Percentiles rank a stretch among this genome's conserved stretches.
phyloP scores from a whole-genome alignment of 1,139 yeast genomes.

The Saccharomyces pastorianus region DNA sequence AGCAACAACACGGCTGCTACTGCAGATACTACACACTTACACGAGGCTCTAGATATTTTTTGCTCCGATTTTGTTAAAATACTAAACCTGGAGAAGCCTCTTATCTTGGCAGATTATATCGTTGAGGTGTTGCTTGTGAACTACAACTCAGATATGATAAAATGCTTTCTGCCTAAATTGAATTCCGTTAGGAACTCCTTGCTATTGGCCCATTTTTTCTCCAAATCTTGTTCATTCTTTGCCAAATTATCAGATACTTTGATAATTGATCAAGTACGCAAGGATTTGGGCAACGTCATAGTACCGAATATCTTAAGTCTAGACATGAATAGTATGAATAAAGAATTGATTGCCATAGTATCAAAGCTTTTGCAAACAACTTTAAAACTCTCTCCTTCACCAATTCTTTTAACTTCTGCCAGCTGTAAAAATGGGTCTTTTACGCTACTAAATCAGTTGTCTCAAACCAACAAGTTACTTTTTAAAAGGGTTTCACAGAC shows the following conservation, averaged over 20 bases:
- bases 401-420: conserved; percentile 14
- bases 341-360: conserved; percentile 22
- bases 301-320: conserved; percentile 21
- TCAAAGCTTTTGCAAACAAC: conserved; percentile 24
- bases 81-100: conserved; percentile 16
- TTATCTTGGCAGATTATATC: conserved; percentile 27
- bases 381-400: conserved; percentile 13
- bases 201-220: conserved; percentile 24
- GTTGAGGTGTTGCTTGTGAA: conserved; percentile 27
- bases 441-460: conserved; percentile 16
- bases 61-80: conserved; percentile 20
- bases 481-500: conserved; percentile 17
- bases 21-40: conserved; percentile 6
- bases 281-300: conserved; percentile 20
- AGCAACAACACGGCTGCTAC: not conserved
- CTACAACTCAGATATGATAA: conserved; percentile 24
- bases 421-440: conserved; percentile 13
- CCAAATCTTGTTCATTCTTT: conserved; percentile 24
- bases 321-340: conserved; percentile 10
- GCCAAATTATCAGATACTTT: conserved; percentile 23
- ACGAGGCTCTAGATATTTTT: conserved; percentile 13
- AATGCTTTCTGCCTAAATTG: conserved; percentile 21
- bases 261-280: conserved; percentile 23
- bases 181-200: conserved; percentile 12
- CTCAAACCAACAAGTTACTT: conserved; percentile 20